phyloP scores from a whole-genome alignment of 805 yeast species.

The Pichia phayaonensis region DNA sequence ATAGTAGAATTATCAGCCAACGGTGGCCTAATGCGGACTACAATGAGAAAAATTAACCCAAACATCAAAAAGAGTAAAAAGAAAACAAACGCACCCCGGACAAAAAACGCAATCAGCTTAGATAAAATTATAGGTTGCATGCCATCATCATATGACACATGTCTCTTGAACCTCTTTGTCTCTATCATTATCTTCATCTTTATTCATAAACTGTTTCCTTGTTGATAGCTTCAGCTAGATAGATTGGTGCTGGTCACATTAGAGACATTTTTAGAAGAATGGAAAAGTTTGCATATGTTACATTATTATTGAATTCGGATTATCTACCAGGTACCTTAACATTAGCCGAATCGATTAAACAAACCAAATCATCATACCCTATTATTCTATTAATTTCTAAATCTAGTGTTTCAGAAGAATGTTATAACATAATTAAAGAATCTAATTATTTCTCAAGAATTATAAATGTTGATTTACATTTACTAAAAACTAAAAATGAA shows the following conservation, averaged over 20 bases:
- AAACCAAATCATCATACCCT: constrained; percentile 15
- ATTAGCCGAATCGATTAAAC: constrained; percentile 22
- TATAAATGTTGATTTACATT: constrained; percentile 18
- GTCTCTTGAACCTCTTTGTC: too few relatives aligned
- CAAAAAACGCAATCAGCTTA: neutral
- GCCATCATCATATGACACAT: too few relatives aligned
- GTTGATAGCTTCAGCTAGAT: neutral
- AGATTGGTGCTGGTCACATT: neutral
- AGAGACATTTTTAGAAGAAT: neutral
- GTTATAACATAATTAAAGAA: constrained; percentile 7
- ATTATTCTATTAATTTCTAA: constrained; percentile 20
- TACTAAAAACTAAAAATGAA: constrained; percentile 17
- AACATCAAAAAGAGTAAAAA: neutral
- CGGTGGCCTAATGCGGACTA: too few relatives aligned
- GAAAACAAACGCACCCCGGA: neutral
- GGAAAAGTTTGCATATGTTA: constrained; percentile 22
- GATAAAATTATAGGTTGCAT: neutral
- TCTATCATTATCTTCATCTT: too few relatives aligned
- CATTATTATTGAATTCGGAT: constrained; percentile 28
- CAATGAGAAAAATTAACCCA: neutral
- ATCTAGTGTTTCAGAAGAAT: constrained; percentile 8
- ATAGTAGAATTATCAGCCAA: neutral
- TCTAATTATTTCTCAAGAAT: constrained; percentile 15
- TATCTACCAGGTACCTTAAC: constrained; percentile 34
- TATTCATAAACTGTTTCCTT: too few relatives aligned